Base-by-base conservation (phyloP, 2,329 filamentous ascomycete genomes). In the Penicillium vulpinum region DNA sequence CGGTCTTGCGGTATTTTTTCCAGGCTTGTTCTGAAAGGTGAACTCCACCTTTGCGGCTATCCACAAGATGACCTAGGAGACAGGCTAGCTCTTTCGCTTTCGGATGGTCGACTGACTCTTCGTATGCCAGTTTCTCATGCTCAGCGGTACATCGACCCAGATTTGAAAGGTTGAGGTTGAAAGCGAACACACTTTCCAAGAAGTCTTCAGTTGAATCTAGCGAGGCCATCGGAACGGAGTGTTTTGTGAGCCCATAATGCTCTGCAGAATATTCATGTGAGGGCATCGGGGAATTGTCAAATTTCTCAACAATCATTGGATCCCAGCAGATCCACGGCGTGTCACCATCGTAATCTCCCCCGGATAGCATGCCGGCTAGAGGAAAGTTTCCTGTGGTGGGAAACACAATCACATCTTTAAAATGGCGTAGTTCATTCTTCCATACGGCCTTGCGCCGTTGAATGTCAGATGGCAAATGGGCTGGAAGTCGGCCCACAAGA, bases 341-440 rank as follows among this genome's bases (percentile, higher is more conserved):
- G 55, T 88, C 85, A 0, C 85, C 85, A 61, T 88, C 85, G 56
- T 87, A 88, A 64, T 88, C 85, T 9, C 85, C 85, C 5, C 85
- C 85, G 24, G 85, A 85, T 0, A 88, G 71, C 66, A 84, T 82
- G n/a, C 78, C 77, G 0, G 84, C 85, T 0, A 85, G 70, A 0
- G 85, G 81, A 16, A 75, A 77, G 8, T 73, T 60, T 0, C 85
- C 85, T 55, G 69, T 75, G 0, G 76, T 77, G 0, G 85, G 73
- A 59, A 88, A 87, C 0, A 88, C 76, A 15, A 85, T 79, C 0
- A 87, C 77, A 64, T 87, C 81, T 44, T 78, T 78, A 9, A 86
- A 76, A 62, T 85, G 78, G 0, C 78, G 76, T 0, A 88, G 75
- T 47, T 83, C 76, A 1, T 73, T 72, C 47, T 80, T 79, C 63